Conservation (phyloP, 345 rosid species). For the Tarenaya hassleriana region DNA sequence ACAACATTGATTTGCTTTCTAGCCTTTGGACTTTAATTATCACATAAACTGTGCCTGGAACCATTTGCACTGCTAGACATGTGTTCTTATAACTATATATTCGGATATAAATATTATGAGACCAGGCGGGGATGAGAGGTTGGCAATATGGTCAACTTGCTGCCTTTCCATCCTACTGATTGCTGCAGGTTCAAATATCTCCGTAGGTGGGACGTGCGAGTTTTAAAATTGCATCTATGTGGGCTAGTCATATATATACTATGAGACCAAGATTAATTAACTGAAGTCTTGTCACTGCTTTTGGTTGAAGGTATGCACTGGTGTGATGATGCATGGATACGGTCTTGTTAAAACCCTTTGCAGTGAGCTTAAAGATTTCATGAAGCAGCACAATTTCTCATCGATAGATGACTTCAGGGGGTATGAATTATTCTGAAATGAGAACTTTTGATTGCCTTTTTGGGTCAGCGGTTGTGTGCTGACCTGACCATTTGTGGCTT, state of each 20-base stretch:
- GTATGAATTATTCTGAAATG: conserved; percentile 26
- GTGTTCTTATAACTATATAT: too few relatives aligned
- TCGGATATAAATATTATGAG: too few relatives aligned
- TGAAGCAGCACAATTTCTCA: conserved; percentile 78
- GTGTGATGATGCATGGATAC: conserved; percentile 97
- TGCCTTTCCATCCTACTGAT: too few relatives aligned
- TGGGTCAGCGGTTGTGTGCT: background rate
- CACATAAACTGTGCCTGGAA: too few relatives aligned
- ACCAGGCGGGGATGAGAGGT: too few relatives aligned
- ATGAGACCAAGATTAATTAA: background rate
- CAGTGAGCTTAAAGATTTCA: conserved; percentile 75
- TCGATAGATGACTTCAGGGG: conserved; percentile 91
- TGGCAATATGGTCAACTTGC: too few relatives aligned
- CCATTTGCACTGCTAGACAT: too few relatives aligned
- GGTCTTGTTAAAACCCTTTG: conserved; percentile 81
- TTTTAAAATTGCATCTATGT: too few relatives aligned
- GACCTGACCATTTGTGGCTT: background rate
- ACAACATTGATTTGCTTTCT: background rate
- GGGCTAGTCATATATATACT: too few relatives aligned
- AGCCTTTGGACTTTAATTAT: too few relatives aligned
- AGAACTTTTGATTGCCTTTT: background rate
- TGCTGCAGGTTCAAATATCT: too few relatives aligned
- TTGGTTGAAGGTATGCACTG: conserved; percentile 77
- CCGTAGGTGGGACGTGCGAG: too few relatives aligned
- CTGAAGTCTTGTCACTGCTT: conserved; percentile 3